phyloP scores from a whole-genome alignment of 345 rosid genomes.

The Ceriops zippeliana region DNA sequence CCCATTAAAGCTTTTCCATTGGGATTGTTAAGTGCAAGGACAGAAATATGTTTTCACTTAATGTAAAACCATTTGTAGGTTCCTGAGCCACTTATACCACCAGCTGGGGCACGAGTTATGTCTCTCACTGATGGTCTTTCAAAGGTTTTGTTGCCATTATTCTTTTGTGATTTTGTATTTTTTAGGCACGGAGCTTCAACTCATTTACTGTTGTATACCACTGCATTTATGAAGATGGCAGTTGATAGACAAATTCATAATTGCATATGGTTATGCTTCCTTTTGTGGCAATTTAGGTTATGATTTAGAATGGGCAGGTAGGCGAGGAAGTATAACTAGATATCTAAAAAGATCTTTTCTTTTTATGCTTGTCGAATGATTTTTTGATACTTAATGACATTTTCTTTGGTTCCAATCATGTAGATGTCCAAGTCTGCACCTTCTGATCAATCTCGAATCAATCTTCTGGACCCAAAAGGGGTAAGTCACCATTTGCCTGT shows the following conservation, averaged over 20 bases:
- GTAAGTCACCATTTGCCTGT: slow-evolving; percentile 45
- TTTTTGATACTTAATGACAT: slow-evolving; percentile 10
- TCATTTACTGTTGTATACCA: neutral
- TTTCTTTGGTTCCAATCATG: slow-evolving; percentile 28
- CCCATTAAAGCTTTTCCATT: slow-evolving; percentile 22
- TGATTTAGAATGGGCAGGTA: too few relatives aligned
- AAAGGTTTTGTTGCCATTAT: slow-evolving; percentile 44
- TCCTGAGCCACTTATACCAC: slow-evolving; percentile 85
- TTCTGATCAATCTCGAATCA: slow-evolving; percentile 88
- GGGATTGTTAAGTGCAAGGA: slow-evolving; percentile 14
- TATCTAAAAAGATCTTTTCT: neutral
- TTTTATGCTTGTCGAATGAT: neutral
- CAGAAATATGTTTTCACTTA: slow-evolving; percentile 5
- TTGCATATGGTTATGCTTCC: too few relatives aligned
- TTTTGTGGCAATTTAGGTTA: too few relatives aligned
- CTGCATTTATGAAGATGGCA: neutral
- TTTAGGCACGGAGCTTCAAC: neutral
- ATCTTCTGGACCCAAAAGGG: slow-evolving; percentile 91
- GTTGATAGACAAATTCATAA: neutral
- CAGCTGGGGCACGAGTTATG: slow-evolving; percentile 87
- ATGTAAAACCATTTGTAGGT: slow-evolving; percentile 44
- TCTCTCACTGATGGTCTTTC: slow-evolving; percentile 91
- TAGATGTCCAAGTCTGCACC: slow-evolving; percentile 97
- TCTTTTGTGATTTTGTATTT: slow-evolving; percentile 9
- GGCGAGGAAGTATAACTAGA: too few relatives aligned